Conservation (phyloP, 495 filamentous ascomycete species). For the Tuber umbilicatum region DNA sequence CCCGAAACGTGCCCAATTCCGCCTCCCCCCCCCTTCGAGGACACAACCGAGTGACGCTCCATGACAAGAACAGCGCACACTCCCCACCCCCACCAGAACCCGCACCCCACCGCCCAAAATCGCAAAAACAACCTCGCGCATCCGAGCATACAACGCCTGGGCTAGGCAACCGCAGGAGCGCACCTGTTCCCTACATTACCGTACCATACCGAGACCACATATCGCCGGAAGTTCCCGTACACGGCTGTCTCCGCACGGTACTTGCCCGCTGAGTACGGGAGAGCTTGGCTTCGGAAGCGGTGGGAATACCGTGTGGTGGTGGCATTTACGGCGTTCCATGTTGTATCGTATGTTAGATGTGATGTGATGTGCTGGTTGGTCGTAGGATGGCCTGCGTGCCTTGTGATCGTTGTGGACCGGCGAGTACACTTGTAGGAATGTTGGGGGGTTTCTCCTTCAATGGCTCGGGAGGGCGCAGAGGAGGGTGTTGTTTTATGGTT, state of each 20-base stretch:
- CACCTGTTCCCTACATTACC: neutral
- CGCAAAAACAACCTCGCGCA: neutral
- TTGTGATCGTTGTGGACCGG: neutral
- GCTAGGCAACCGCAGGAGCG: neutral
- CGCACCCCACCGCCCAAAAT: neutral
- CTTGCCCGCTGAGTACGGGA: neutral
- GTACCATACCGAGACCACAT: neutral
- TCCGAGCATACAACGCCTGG: neutral
- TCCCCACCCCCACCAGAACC: neutral
- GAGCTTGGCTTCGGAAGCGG: neutral
- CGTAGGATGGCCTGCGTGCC: neutral
- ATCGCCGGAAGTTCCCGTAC: neutral
- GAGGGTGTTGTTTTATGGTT: neutral
- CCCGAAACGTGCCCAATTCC: neutral
- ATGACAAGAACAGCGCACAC: neutral
- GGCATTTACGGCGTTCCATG: neutral
- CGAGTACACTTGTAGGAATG: neutral
- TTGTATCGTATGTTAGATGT: neutral
- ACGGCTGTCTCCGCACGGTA: neutral
- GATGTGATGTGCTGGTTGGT: neutral
- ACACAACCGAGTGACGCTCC: neutral
- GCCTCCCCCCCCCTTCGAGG: neutral
- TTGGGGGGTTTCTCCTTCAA: neutral
- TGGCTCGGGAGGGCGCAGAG: neutral
- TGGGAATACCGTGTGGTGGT: too few species aligned